Evolutionary conservation across 73 alveolate species (phyloP), one percentile per base, ranked within the genome.

Genomic region (Blepharisma japonicum): DNA sequence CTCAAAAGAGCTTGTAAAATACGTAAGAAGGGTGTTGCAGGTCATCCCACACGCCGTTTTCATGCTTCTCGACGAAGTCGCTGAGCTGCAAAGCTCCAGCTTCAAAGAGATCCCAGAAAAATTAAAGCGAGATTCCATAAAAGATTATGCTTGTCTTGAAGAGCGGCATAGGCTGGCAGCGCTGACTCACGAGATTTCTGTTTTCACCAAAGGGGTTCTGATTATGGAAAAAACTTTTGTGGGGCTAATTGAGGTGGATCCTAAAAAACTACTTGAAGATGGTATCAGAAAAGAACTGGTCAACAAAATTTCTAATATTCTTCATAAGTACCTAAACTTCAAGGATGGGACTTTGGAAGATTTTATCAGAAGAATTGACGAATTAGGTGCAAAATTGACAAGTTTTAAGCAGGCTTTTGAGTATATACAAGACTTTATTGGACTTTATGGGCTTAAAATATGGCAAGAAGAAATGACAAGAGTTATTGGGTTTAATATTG

Each of bases 21-120:
- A 92, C 84, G 99, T 96, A n/a, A 96, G 94, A 79, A 91, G 87
- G 32, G 97, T 94, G 8, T 93, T 96, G 32, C 90, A 94, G 83
- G 93, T 96, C 51, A 96, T 96, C 25, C 99, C 99, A 55, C 83
- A 83, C 7, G 81, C 93, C 53, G 92, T 96, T 42, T 96, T 96
- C 83, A 83, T 55, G 20, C 82, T 91, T 23, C 89, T 96, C 45
- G 90, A 88, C 77, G 91, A 88, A 71, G 93, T 96, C 46, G 85
- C 93, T 42, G 81, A 85, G 27, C 71, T 96, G n/a, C 87, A 94
- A 61, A 82, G 95, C 18, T 49, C 85, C 23, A 92, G 93, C 68
- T 81, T 96, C 53, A 88, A 89, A 87, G 98, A 94, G 79, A 68
- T 96, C 23, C 98, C 98, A n/a, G 81, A 87, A 6, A 96, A 94